Base-by-base conservation (phyloP, 441 rosid species). In the Codiaeum variegatum region DNA sequence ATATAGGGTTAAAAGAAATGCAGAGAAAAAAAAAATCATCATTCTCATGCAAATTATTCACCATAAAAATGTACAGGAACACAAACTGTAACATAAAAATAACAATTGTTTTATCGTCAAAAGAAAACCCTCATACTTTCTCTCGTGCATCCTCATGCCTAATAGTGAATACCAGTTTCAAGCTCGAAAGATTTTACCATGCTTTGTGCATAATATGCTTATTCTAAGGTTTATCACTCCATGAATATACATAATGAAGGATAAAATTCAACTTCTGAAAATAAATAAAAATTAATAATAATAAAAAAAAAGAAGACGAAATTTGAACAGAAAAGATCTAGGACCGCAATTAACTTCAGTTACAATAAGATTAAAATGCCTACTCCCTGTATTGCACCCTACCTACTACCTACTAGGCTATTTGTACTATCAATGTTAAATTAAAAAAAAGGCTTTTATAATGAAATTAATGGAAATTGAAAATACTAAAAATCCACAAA, bases 61-160 rank as follows among this genome's bases (percentile, higher is more conserved):
- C 54, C 24, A 32, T 24, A 46, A 59, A 46, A 59, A 46, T 12
- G 28, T 62, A 34, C 40, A 59, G 32, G 62, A 60, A 74, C 16
- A 47, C 8, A 6, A 42, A 44, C 38, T 42, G 28, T 9, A 52
- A 38, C 24, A 29, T 23, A n/a, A 16, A 38, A 12, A 13, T 49
- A 54, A 21, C 3, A 46, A 62, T 21, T n/a, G 7, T 31, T 31
- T 19, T 61, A 26, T 36, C 16, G 29, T 59, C 26, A n/a, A 63
- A 66, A 65, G 54, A 73, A 66, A 56, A n/a, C 6, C 66, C 6
- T 72, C 23, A 46, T 13, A 46, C 26, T 21, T 66, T 66, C 58
- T 32, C 26, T 13, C 23, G 42, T 32, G 58, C 9, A 42, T 56
- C 26, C 11, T 46, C 34, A 34, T 21, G 58, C 36, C 40, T 38